phyloP scores from a whole-genome alignment of 768 basidiomycete genomes.

The Pulveroboletus sp. region DNA sequence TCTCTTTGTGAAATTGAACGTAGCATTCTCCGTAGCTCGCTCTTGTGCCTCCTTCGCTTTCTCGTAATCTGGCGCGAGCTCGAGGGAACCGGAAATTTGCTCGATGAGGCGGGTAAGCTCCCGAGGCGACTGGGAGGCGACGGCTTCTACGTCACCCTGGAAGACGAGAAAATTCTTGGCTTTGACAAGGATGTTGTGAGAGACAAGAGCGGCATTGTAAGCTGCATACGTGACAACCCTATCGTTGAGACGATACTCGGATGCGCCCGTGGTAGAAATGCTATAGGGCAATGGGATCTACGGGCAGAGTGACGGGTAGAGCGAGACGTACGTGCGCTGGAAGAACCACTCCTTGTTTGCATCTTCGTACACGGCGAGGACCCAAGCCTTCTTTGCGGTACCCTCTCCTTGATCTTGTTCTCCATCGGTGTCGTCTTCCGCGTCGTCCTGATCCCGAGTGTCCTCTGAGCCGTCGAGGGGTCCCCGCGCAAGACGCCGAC shows the following conservation, averaged over 20 bases:
- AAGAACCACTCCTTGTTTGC: conserved; percentile 78
- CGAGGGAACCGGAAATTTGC: conserved; percentile 92
- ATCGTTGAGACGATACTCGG: conserved; percentile 87
- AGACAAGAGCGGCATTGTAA: conserved; percentile 85
- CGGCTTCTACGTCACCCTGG: conserved; percentile 98
- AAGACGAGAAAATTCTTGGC: conserved; percentile 99
- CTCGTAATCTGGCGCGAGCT: conserved; percentile 86
- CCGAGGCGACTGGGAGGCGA: conserved; percentile 90
- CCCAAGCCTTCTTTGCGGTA: conserved; percentile 92
- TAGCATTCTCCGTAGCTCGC: conserved; percentile 90
- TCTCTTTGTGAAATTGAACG: conserved; percentile 91
- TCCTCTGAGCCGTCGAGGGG: conserved; percentile 43
- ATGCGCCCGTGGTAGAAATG: conserved; percentile 82
- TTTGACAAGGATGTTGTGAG: conserved; percentile 95
- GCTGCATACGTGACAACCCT: conserved; percentile 79
- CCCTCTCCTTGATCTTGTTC: conserved; percentile 65
- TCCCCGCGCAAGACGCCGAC: conserved; percentile 62
- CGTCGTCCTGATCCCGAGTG: conserved; percentile 42
- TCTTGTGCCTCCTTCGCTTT: conserved; percentile 85
- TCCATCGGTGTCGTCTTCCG: conserved; percentile 47
- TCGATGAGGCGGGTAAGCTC: conserved; percentile 91
- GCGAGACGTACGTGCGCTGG: conserved; percentile 76
- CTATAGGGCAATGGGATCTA: conserved; percentile 38
- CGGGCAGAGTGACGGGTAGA: background rate
- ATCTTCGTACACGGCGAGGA: conserved; percentile 87